Evolutionary conservation across 305 asterid species (phyloP), one percentile per base, ranked within the genome.

Genomic region (Fraxinus greggii): DNA sequence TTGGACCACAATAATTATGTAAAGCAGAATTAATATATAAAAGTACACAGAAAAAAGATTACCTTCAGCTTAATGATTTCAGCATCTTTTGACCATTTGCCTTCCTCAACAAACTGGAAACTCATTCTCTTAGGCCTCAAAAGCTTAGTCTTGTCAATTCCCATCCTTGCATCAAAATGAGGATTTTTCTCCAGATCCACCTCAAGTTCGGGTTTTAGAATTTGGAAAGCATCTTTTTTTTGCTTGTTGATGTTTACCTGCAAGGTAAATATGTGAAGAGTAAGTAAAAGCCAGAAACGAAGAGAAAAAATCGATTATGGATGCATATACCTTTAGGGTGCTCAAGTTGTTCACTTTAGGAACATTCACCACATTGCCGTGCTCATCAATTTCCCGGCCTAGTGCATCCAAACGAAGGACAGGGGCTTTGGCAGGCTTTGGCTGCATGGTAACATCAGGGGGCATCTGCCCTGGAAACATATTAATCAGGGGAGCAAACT

Each of bases 31-130:
- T 8, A 80, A 80, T 12, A 35, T 72, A 32, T 40, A 19, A 32
- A 76, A 28, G 74, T 36, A 78, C 21, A 15, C 56, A 59, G 69
- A 65, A 65, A 32, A 28, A 26, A n/a, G 54, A 79, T 35, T 84
- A 93, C 99, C 97, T 91, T 96, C 86, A 93, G 54, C 85, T 91
- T 96, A 74, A 92, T 90, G 24, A 87, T 85, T 85, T 94, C 98
- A 21, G 98, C 98, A 3, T 96, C 99, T 87, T 82, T 92, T 75
- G 98, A 86, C 98, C 99, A 96, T 88, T 94, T 94, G 85, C 98
- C 99, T 89, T 94, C 99, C 89, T 96, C 98, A 1, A 96, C 99
- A 90, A 96, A 96, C 90, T 88, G 97, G 88, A 96, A 90, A 75
- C 81, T 83, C 91, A 88, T 88, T 89, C 92, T 93, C 93, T 94